Evolutionary conservation across 2,329 filamentous ascomycete genomes (phyloP).

Genomic region (Triangularia setosa): DNA sequence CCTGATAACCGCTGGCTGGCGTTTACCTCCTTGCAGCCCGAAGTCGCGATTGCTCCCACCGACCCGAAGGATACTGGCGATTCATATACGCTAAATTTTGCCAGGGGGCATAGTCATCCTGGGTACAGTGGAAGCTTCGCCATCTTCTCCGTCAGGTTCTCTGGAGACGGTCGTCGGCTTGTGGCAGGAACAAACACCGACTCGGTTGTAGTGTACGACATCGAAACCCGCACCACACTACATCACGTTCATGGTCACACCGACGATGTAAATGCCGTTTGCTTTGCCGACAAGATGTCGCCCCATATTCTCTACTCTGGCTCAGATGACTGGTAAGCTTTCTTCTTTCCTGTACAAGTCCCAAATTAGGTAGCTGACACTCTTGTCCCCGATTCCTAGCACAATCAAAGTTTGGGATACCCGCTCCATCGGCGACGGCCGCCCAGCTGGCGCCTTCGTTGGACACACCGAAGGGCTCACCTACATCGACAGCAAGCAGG

Average conservation of each 20-base stretch:
- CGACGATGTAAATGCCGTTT: conserved; percentile 93
- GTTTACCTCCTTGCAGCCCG: conserved; percentile 81
- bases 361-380: not conserved
- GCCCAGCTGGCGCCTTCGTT: conserved; percentile 63
- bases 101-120: conserved; percentile 37
- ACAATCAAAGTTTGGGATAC: conserved; percentile 96
- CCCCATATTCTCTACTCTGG: conserved; percentile 95
- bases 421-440: conserved; percentile 80
- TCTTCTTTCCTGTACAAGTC: not conserved
- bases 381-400: not conserved
- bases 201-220: conserved; percentile 85
- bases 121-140: conserved; percentile 43
- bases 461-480: conserved; percentile 65
- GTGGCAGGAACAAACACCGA: conserved; percentile 80
- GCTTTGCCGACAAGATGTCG: conserved; percentile 82
- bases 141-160: conserved; percentile 91
- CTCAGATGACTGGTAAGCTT: conserved; percentile 70
- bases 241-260: conserved; percentile 74
- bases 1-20: conserved; percentile 90
- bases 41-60: conserved; percentile 82
- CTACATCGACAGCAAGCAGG: conserved; percentile 66
- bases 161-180: conserved; percentile 83
- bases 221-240: conserved; percentile 72
- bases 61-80: conserved; percentile 79
- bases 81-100: conserved; percentile 74